A percentile compares a stretch with the other conserved stretches of the same genome.
Conservation (phyloP, 2,329 filamentous ascomycete species). For the Aureobasidium mangrovei region DNA sequence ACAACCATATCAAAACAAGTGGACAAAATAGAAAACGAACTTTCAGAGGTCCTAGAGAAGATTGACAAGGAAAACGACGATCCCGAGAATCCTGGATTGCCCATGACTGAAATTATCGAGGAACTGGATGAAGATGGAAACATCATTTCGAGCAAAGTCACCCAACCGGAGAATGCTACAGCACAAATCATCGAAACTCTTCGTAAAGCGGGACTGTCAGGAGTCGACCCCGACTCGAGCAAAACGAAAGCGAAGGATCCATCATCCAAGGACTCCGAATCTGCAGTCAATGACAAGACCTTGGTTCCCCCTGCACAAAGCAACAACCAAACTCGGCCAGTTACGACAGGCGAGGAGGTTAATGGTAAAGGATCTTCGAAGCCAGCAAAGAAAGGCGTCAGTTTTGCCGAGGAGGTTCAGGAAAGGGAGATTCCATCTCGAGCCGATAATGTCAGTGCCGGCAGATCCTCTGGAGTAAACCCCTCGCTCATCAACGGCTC, state of each 20-base stretch:
- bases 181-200: constrained; percentile 63
- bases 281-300: not conserved
- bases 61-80: constrained; percentile 29
- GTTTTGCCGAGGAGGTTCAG: constrained; percentile 21
- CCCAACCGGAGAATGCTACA: constrained; percentile 55
- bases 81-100: constrained; percentile 57
- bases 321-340: not conserved
- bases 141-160: constrained; percentile 47
- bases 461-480: not conserved
- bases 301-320: not conserved
- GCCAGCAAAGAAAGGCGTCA: constrained; percentile 23
- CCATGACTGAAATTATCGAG: constrained; percentile 85
- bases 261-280: not conserved
- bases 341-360: not conserved
- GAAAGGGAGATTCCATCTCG: constrained; percentile 3
- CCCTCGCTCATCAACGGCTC: constrained; percentile 12
- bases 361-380: not conserved
- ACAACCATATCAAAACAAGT: constrained; percentile 65
- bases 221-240: constrained; percentile 17
- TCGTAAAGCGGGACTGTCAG: constrained; percentile 61
- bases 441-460: not conserved
- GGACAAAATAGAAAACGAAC: constrained; percentile 57
- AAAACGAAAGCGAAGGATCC: not conserved
- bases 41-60: constrained; percentile 49
- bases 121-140: constrained; percentile 87